Evolutionary conservation across 306 rosid species (phyloP), one percentile per base, ranked within the genome.

Genomic region (Styphnolobium japonicum): DNA sequence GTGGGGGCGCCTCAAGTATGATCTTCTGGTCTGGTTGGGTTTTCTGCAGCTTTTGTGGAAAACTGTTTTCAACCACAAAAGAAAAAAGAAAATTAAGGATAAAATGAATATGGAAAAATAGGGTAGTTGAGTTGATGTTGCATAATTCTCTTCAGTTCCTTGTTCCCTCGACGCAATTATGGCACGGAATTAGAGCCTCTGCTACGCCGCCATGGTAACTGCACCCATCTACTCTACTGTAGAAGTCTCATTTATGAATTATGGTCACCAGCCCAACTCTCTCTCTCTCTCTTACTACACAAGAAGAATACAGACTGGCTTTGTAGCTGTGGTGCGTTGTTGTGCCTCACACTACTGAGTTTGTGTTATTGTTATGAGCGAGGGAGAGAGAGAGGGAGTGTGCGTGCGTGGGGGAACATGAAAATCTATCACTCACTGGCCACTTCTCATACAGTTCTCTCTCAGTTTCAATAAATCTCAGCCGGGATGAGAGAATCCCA

Each of bases 161-260:
- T 64, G 70, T 62, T 49, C 21, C 82, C 75, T 84, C 61, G 72
- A 77, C 79, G 90, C 95, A 88, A 87, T 84, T 79, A 91, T 91
- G 92, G 90, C 91, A 88, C 89, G 86, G 91, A 95, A 91, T 92
- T 89, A 85, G 93, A 89, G 92, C 86, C 71, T 79, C 95, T 95
- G 97, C 94, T 71, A 89, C 98, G 99, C 98, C 99, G 99, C 94
- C 97, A 95, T 87, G 96, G 90, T 51, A 86, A 92, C 93, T 92
- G 97, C 94, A 89, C 87, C 85, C 56, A 78, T 73, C 83, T 33
- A 85, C 81, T 80, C 81, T 80, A 78, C 86, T 45, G 75, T 72
- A 12, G 60, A 63, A 70, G 52, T 25, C 70, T 73, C 81, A 80
- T 86, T 83, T 60, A 83, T 67, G 82, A 87, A 79, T 75, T 65